Evolutionary conservation across 495 filamentous ascomycete genomes (phyloP).

Genomic region (Aspergillus sparsus): DNA sequence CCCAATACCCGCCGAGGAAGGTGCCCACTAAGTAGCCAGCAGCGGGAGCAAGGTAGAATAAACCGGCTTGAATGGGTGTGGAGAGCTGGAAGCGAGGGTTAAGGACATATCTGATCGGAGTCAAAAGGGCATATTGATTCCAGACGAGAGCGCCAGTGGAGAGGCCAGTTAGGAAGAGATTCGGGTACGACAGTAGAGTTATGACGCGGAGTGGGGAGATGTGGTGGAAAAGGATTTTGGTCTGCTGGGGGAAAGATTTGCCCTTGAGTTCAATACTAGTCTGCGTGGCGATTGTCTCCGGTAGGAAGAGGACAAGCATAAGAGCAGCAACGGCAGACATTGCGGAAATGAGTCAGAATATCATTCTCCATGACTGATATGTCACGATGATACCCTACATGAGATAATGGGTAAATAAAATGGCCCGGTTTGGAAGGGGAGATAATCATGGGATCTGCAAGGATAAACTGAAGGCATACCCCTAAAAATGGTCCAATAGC

Average conservation of each 20-base stretch:
- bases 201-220: slow-evolving; percentile 62
- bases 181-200: slow-evolving; percentile 55
- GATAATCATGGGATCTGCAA: neutral
- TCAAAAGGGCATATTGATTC: slow-evolving; percentile 73
- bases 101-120: slow-evolving; percentile 71
- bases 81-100: slow-evolving; percentile 72
- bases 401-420: slow-evolving; percentile 3
- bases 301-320: slow-evolving; percentile 63
- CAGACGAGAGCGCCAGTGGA: slow-evolving; percentile 64
- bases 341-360: slow-evolving; percentile 73
- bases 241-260: slow-evolving; percentile 48
- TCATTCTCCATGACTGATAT: slow-evolving; percentile 65
- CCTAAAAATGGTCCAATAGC: slow-evolving; percentile 69
- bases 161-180: slow-evolving; percentile 61
- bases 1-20: slow-evolving; percentile 69
- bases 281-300: slow-evolving; percentile 67
- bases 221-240: slow-evolving; percentile 55
- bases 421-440: neutral
- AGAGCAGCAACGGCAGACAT: slow-evolving; percentile 58
- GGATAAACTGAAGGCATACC: slow-evolving; percentile 22
- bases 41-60: slow-evolving; percentile 75
- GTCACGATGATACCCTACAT: slow-evolving; percentile 65
- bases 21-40: slow-evolving; percentile 69
- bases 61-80: slow-evolving; percentile 63
- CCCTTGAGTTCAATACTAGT: slow-evolving; percentile 56